Conservation (phyloP, 1,284 basidiomycete genomes). For the Rhodotorula sp. region DNA sequence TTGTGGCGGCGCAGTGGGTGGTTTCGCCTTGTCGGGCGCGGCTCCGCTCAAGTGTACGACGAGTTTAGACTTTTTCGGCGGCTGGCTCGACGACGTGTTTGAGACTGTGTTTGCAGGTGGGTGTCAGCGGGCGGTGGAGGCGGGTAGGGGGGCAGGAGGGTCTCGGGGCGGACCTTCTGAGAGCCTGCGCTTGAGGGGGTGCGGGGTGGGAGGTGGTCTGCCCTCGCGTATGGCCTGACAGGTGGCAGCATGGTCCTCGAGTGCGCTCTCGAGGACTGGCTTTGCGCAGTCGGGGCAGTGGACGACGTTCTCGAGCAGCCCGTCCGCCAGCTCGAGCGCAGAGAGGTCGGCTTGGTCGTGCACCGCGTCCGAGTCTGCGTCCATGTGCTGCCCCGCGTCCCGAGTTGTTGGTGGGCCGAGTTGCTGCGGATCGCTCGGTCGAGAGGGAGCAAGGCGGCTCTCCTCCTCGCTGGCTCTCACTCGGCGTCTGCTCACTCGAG, state of each 20-base stretch:
- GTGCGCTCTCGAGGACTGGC: slow-evolving; percentile 69
- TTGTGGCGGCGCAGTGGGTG: background rate
- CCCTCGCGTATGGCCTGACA: slow-evolving; percentile 62
- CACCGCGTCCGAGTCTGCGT: background rate
- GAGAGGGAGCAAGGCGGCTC: no score
- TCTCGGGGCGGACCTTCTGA: slow-evolving; percentile 32
- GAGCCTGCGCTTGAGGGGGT: slow-evolving; percentile 35
- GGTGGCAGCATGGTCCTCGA: slow-evolving; percentile 69
- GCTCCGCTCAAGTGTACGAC: slow-evolving; percentile 23
- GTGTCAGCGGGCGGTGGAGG: background rate
- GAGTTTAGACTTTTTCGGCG: slow-evolving; percentile 27
- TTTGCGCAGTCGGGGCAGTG: slow-evolving; percentile 75
- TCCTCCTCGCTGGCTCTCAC: no score
- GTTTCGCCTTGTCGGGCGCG: background rate
- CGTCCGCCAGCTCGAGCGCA: slow-evolving; percentile 20
- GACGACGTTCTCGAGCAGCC: slow-evolving; percentile 53
- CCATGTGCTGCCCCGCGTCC: background rate
- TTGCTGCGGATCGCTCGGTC: background rate
- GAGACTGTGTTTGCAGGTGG: slow-evolving; percentile 4
- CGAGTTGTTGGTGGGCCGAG: background rate
- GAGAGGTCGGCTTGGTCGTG: slow-evolving; percentile 9
- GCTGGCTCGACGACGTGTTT: background rate
- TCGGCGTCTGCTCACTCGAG: no score
- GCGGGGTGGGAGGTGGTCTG: slow-evolving; percentile 52
- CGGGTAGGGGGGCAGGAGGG: background rate